Conservation (phyloP, 2,329 filamentous ascomycete species). For the Exophiala spinifera region DNA sequence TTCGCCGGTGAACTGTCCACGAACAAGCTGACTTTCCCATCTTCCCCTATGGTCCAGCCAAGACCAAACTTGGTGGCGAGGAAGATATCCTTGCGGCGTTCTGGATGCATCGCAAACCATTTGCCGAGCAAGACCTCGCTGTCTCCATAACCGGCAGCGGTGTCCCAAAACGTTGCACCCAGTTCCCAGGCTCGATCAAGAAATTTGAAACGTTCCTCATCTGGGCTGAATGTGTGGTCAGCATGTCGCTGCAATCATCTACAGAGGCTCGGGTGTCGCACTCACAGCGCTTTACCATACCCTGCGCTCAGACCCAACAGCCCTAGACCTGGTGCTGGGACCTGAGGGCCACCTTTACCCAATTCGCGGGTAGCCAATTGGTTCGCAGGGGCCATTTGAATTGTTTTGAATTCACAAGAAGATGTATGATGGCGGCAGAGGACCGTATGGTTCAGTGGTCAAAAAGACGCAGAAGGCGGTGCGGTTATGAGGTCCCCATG, state of each 20-base stretch:
- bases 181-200: conserved; percentile 28
- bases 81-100: no score
- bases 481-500: no score
- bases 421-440: no score
- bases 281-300: conserved; percentile 31
- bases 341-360: conserved; percentile 32
- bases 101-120: conserved; percentile 24
- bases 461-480: no score
- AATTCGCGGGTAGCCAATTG: conserved; percentile 24
- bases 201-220: no score
- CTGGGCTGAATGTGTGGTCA: conserved; percentile 39
- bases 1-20: no score
- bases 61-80: no score
- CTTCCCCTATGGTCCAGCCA: no score
- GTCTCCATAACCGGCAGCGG: conserved; percentile 32
- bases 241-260: conserved; percentile 45
- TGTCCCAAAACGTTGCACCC: conserved; percentile 46
- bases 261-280: conserved; percentile 13
- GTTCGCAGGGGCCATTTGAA: no score
- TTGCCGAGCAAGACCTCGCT: conserved; percentile 7
- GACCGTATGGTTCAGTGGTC: no score
- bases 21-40: no score
- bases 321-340: conserved; percentile 31
- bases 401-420: no score
- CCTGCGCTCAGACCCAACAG: conserved; percentile 31